These are phyloP conservation scores for Escallonia herrerae DNA, from an alignment of 129 eudicot species.

Conservation along the genomic window DNA sequence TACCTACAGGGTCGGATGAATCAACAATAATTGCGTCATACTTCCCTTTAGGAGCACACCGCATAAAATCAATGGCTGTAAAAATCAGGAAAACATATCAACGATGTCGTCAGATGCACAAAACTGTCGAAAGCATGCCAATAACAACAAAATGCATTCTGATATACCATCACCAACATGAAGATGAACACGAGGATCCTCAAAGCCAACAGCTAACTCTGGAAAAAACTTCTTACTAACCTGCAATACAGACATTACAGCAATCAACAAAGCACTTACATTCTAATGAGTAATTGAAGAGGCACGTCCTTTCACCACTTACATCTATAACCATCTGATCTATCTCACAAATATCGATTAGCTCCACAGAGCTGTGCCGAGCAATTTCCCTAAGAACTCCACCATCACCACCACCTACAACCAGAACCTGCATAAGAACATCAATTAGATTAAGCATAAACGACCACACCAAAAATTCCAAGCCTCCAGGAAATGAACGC, in stretches of 20 bases:
- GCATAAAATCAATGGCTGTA: slow-evolving; percentile 66
- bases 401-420: slow-evolving; percentile 99
- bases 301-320: slow-evolving; percentile 20
- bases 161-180: slow-evolving; percentile 84
- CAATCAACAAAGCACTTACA: not conserved
- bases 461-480: not conserved
- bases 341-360: slow-evolving; percentile 90
- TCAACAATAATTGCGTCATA: slow-evolving; percentile 90
- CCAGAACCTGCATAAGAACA: slow-evolving; percentile 59
- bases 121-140: not conserved
- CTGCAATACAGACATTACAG: slow-evolving; percentile 27
- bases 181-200: slow-evolving; percentile 91
- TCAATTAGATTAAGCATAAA: not conserved
- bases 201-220: slow-evolving; percentile 76
- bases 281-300: not conserved
- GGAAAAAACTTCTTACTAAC: slow-evolving; percentile 87
- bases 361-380: slow-evolving; percentile 82
- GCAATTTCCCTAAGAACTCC: slow-evolving; percentile 91
- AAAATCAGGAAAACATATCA: slow-evolving; percentile 3
- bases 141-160: not conserved
- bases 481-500: not conserved
- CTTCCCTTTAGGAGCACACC: slow-evolving; percentile 58
- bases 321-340: slow-evolving; percentile 98
- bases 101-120: too few relatives aligned
- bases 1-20: slow-evolving; percentile 97